Percentiles rank a stretch among this genome's conserved stretches.
These are phyloP conservation scores for Lagenidium sp. DNA, from an alignment of 352 stramenopile species.

Conservation along the genomic window DNA sequence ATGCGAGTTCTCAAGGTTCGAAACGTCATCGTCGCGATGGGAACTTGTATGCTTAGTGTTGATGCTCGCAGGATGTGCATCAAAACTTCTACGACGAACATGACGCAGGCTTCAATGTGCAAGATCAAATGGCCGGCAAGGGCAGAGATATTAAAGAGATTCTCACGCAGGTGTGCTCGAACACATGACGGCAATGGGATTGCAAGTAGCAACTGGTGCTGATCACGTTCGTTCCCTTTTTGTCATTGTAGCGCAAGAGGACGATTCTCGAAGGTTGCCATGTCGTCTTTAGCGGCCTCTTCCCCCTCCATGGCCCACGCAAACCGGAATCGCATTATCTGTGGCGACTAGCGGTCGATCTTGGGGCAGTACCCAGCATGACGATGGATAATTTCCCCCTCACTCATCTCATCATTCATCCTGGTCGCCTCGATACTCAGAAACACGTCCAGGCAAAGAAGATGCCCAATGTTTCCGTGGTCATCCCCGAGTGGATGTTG, in stretches of 20 bases:
- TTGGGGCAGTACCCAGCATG: constrained; percentile 60
- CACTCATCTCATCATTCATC: constrained; percentile 83
- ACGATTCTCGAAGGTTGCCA: constrained; percentile 46
- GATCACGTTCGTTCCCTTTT: not conserved
- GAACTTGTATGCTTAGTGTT: not conserved
- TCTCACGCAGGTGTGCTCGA: constrained; percentile 33
- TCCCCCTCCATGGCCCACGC: constrained; percentile 44
- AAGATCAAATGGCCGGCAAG: constrained; percentile 64
- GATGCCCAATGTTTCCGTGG: constrained; percentile 47
- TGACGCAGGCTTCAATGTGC: too few species aligned
- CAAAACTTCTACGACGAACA: constrained; percentile 49
- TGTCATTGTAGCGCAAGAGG: constrained; percentile 50
- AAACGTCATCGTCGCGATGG: too few species aligned
- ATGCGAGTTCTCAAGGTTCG: constrained; percentile 49
- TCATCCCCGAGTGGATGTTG: constrained; percentile 75
- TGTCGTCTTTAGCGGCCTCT: constrained; percentile 80
- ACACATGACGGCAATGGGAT: not conserved
- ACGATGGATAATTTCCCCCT: constrained; percentile 61
- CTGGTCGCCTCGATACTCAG: constrained; percentile 64
- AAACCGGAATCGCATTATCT: constrained; percentile 61
- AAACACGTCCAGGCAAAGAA: constrained; percentile 70
- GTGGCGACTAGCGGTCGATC: constrained; percentile 64
- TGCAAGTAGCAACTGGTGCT: too few species aligned
- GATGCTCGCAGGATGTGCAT: constrained; percentile 35
- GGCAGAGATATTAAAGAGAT: constrained; percentile 63